Conservation (phyloP, 306 rosid genomes). For the Prunus davidiana region DNA sequence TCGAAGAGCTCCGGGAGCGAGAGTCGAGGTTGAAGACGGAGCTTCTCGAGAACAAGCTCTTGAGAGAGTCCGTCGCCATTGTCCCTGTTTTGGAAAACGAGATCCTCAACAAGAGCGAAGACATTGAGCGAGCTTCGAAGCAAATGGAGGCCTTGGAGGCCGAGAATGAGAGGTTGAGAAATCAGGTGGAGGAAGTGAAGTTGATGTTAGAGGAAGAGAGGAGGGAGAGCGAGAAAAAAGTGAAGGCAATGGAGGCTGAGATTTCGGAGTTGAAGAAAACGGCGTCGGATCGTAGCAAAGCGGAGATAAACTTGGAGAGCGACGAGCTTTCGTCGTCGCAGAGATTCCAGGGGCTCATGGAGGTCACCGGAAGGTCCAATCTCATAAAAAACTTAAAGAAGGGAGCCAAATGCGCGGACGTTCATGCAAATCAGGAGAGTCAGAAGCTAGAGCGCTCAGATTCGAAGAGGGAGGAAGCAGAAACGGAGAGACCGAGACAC, state of each 20-base stretch:
- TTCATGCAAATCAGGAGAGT: slow-evolving; percentile 30
- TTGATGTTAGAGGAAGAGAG: slow-evolving; percentile 39
- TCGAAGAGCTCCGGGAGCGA: slow-evolving; percentile 89
- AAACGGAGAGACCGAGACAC: slow-evolving; percentile 53
- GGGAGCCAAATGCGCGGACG: slow-evolving; percentile 30
- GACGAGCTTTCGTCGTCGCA: slow-evolving; percentile 67
- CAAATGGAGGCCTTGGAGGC: slow-evolving; percentile 40
- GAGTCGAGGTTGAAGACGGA: slow-evolving; percentile 87
- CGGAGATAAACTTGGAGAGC: slow-evolving; percentile 23
- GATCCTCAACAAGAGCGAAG: slow-evolving; percentile 47
- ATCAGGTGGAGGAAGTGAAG: slow-evolving; percentile 41
- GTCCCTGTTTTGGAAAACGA: slow-evolving; percentile 74
- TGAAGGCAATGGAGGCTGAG: slow-evolving; percentile 58
- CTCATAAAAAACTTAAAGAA: slow-evolving; percentile 58
- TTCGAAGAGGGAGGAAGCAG: slow-evolving; percentile 53
- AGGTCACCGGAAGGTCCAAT: slow-evolving; percentile 51
- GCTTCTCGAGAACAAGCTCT: slow-evolving; percentile 77
- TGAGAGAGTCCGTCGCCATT: slow-evolving; percentile 74
- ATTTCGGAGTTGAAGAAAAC: slow-evolving; percentile 61
- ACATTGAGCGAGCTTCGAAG: slow-evolving; percentile 49
- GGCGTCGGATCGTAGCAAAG: slow-evolving; percentile 32
- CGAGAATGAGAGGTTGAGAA: slow-evolving; percentile 49
- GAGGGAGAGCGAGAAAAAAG: slow-evolving; percentile 35
- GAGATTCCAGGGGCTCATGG: slow-evolving; percentile 59
- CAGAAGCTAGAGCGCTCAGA: slow-evolving; percentile 40